Evolutionary conservation across 345 rosid genomes (phyloP).

Genomic region (Xanthoceras sorbifolium): DNA sequence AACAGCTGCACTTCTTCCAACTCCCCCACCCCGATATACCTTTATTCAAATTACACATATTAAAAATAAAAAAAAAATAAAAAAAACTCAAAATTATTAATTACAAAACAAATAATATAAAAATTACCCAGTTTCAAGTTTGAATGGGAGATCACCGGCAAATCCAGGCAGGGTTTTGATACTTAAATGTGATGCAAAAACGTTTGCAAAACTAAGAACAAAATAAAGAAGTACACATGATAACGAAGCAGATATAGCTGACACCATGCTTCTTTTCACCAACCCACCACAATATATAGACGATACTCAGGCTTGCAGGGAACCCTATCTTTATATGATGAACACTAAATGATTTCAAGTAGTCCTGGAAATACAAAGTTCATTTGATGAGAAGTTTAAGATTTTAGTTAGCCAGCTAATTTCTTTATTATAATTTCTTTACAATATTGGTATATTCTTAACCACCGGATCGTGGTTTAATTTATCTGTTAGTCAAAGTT

Average conservation of each 20-base stretch:
- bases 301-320: too few species aligned
- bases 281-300: too few species aligned
- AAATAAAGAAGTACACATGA: not conserved
- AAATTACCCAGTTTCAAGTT: conserved; percentile 13
- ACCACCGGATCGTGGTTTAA: too few species aligned
- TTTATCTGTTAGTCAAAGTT: too few species aligned
- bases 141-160: conserved; percentile 3
- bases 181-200: not conserved
- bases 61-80: too few species aligned
- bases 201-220: not conserved
- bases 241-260: not conserved
- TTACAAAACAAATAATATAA: not conserved
- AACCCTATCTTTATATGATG: too few species aligned
- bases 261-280: not conserved
- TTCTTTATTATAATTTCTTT: too few species aligned
- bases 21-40: conserved; percentile 14
- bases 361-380: too few species aligned
- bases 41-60: not conserved
- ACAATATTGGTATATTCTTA: too few species aligned
- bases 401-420: too few species aligned
- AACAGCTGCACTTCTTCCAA: conserved; percentile 29
- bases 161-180: conserved; percentile 7
- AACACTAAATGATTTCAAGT: too few species aligned
- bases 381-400: too few species aligned
- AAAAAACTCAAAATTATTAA: not conserved